Evolutionary conservation across 768 basidiomycete species (phyloP).

Genomic region (Lentinula sp.): DNA sequence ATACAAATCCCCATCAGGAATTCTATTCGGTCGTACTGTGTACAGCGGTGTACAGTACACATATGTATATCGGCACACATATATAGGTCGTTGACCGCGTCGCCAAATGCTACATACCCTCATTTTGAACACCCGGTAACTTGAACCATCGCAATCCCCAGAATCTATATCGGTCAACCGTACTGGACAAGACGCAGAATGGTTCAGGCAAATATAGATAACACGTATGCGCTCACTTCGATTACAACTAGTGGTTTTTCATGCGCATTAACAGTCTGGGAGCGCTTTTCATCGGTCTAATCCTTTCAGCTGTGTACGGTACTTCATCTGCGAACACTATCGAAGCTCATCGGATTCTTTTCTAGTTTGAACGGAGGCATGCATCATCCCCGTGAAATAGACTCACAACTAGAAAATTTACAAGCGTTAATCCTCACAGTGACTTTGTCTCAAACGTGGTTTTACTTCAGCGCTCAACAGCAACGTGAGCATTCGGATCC

Average conservation of each 20-base stretch:
- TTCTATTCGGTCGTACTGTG: neutral
- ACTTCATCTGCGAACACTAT: neutral
- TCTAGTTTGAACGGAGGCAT: conserved; percentile 1
- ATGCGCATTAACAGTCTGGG: neutral
- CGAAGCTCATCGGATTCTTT: neutral
- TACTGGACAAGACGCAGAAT: neutral
- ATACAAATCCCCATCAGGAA: neutral
- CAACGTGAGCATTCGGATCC: neutral
- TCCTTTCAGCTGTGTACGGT: conserved; percentile 1
- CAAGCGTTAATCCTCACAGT: neutral
- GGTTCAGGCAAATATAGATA: neutral
- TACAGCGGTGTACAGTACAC: too few relatives aligned
- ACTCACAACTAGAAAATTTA: neutral
- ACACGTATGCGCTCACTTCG: neutral
- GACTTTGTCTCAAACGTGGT: conserved; percentile 3
- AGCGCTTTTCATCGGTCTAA: conserved; percentile 3
- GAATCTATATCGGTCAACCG: neutral
- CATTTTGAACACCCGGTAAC: neutral
- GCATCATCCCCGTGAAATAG: neutral
- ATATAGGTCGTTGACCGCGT: neutral
- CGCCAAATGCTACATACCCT: neutral
- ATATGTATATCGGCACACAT: neutral
- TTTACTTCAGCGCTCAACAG: conserved; percentile 5
- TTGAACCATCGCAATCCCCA: neutral
- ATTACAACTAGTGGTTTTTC: too few relatives aligned